Evolutionary conservation across 2,329 filamentous ascomycete genomes (phyloP).

Genomic region (Ascochyta clinopodiicola): DNA sequence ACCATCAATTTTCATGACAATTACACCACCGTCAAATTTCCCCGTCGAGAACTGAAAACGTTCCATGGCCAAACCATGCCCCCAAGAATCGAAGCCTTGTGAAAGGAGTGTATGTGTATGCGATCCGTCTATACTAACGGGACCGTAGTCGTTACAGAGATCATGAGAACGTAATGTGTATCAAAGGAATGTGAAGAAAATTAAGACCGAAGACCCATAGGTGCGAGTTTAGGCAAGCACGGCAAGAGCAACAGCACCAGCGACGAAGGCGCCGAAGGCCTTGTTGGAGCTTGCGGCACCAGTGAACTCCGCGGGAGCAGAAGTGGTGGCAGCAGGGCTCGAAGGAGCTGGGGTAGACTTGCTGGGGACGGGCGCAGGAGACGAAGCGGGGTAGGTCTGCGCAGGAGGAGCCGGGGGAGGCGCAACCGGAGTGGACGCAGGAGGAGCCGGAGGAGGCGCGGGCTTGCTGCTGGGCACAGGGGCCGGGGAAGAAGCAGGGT

Average conservation of each 20-base stretch:
- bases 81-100: slow-evolving; percentile 11
- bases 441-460: slow-evolving; percentile 1
- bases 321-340: slow-evolving; percentile 14
- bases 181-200: slow-evolving; percentile 17
- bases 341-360: slow-evolving; percentile 11
- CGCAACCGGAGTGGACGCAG: slow-evolving; percentile 6
- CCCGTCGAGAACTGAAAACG: slow-evolving; percentile 10
- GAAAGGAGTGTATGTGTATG: slow-evolving; percentile 13
- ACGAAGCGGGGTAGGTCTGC: slow-evolving; percentile 7
- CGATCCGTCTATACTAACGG: slow-evolving; percentile 15
- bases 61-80: slow-evolving; percentile 13
- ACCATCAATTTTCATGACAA: background rate
- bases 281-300: slow-evolving; percentile 34
- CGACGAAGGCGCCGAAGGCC: slow-evolving; percentile 32
- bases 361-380: slow-evolving; percentile 12
- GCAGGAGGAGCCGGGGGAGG: slow-evolving; percentile 10
- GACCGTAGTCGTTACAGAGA: slow-evolving; percentile 9
- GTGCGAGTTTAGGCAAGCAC: slow-evolving; percentile 25
- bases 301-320: slow-evolving; percentile 28
- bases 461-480: no score
- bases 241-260: slow-evolving; percentile 31
- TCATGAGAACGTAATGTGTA: slow-evolving; percentile 7
- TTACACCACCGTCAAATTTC: slow-evolving; percentile 1
- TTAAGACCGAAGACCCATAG: background rate
- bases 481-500: slow-evolving; percentile 1